Conservation (phyloP, 2,329 filamentous ascomycete genomes). For the Sporothrix protearum region DNA sequence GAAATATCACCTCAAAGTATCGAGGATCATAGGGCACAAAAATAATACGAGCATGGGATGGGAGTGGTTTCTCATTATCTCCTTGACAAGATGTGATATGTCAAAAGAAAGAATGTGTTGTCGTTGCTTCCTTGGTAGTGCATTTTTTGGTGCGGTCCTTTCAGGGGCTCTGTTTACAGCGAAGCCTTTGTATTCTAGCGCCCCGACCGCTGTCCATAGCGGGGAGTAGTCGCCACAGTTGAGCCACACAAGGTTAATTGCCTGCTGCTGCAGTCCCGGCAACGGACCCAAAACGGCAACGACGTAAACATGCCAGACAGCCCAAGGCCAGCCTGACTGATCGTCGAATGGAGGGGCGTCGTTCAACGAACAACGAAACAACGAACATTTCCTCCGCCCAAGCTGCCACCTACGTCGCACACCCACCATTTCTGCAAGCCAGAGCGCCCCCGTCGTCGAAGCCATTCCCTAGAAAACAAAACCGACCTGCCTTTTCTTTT, state of each 20-base stretch:
- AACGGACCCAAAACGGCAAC: conserved; percentile 28
- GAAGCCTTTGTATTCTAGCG: conserved; percentile 3
- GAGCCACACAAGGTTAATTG: conserved; percentile 8
- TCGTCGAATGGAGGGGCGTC: not conserved
- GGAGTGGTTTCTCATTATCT: no score
- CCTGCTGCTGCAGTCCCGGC: conserved; percentile 24
- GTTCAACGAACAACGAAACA: not conserved
- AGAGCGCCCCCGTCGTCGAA: not conserved
- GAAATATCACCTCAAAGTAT: no score
- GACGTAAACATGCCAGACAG: conserved; percentile 27
- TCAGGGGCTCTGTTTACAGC: not conserved
- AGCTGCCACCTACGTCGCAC: conserved; percentile 9
- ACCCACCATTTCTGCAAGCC: not conserved
- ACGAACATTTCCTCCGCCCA: no score
- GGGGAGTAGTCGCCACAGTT: conserved; percentile 9
- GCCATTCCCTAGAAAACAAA: not conserved
- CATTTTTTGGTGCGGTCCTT: not conserved
- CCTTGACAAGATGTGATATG: no score
- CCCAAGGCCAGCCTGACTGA: not conserved
- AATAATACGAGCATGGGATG: no score
- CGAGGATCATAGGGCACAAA: no score
- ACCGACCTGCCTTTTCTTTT: not conserved
- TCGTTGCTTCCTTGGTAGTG: not conserved
- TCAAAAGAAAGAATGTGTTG: not conserved
- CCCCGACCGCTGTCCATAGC: not conserved